These are phyloP conservation scores for Ceratocystis variospora DNA, from an alignment of 2,329 filamentous ascomycete genomes.

Conservation along the genomic window DNA sequence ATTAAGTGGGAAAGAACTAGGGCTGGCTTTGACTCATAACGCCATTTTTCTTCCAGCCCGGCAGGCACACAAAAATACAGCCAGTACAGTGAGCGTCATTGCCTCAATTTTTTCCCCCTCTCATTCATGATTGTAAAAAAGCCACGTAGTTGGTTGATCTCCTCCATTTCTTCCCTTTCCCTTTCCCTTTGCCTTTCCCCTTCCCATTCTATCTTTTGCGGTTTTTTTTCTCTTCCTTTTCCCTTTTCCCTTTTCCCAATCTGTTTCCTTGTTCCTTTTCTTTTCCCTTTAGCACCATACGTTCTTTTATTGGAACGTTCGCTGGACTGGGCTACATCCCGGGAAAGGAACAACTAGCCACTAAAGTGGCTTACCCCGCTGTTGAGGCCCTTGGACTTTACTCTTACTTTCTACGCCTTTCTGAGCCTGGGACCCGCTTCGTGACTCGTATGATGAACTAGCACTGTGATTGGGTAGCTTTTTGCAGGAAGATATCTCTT, in stretches of 20 bases:
- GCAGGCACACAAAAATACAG: background rate
- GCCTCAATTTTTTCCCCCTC: background rate
- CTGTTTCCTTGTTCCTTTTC: background rate
- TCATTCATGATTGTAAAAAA: too few species aligned
- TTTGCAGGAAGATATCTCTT: too few species aligned
- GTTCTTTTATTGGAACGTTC: background rate
- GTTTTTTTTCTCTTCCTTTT: background rate
- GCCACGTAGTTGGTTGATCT: background rate
- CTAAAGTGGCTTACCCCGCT: conserved; percentile 17
- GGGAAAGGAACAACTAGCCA: conserved; percentile 11
- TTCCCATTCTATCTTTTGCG: background rate
- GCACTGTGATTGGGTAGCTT: background rate
- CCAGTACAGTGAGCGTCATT: background rate
- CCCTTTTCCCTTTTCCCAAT: background rate
- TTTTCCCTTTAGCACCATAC: background rate
- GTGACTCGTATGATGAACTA: conserved; percentile 9
- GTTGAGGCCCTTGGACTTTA: conserved; percentile 4
- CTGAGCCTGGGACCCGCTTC: conserved; percentile 1
- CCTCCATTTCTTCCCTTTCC: background rate
- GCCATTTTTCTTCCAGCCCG: background rate
- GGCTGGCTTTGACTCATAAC: background rate
- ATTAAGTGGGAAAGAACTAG: background rate
- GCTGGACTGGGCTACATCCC: conserved; percentile 10
- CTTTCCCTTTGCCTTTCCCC: background rate
- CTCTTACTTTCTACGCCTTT: conserved; percentile 5